Base-by-base conservation (phyloP, 2,329 filamentous ascomycete species). In the Alternaria metachromatica region DNA sequence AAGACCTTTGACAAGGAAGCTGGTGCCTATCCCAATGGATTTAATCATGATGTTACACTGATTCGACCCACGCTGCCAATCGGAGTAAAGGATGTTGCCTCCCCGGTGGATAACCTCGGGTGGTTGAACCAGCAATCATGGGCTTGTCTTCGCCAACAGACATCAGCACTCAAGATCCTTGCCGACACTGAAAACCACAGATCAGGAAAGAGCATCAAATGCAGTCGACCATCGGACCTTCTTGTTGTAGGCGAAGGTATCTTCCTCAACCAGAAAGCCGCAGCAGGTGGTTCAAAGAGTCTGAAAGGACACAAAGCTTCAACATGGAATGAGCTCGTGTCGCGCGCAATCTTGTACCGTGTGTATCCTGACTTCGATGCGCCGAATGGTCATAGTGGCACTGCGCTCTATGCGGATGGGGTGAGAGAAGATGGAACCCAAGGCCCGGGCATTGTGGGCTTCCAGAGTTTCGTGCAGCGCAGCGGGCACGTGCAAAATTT, bases 231-330 rank as follows among this genome's bases (percentile, higher is more conserved):
- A 11, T 41, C 37, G 0, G 37, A 41, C 2, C 2, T 41, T 2
- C 4, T 41, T 2, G 37, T 41, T 0, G 37, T 41, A 2, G 37
- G 37, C 1, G 37, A 41, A 6, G 37, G 37, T 2, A 41, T 41
- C 0, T 41, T 41, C 8, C 5, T 41, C 1, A 41, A 41, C n/a
- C 37, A 41, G 5, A 41, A 18, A 11, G 37, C 37, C 11, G n/a
- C 37, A 41, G 37, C 37, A 1, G 37, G 37, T 0, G 0, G 2
- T 3, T 18, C 37, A 4, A 41, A 3, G 15, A 41, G 8, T 11
- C n/a, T 41, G 0, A 41, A 18, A 11, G 0, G 18, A 0, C 37
- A 41, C n/a, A 9, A 41, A 1, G 5, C 1, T 0, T 0, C 37
- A 3, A 41, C 37, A 18, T 41, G 37, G 37, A 18, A 41, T 1